phyloP scores from a whole-genome alignment of 1,284 basidiomycete genomes.

The Earliella scabrosa region DNA sequence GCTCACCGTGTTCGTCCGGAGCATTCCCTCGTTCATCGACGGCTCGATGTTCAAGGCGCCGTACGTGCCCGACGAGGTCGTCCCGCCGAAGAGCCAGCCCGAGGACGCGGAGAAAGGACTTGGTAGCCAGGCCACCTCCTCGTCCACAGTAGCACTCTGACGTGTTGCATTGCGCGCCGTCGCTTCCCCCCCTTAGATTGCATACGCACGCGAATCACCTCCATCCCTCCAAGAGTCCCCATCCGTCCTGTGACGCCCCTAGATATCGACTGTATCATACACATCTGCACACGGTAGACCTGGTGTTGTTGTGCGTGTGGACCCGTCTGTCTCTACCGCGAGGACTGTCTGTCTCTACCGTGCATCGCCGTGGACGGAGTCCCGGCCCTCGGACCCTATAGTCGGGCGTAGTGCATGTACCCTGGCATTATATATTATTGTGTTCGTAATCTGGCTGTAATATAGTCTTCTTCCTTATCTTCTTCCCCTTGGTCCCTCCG shows the following conservation, averaged over 20 bases:
- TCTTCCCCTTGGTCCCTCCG: too few species aligned
- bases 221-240: constrained; percentile 1
- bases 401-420: not conserved
- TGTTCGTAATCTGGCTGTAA: constrained; percentile 4
- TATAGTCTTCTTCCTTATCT: too few species aligned
- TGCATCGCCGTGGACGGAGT: constrained; percentile 21
- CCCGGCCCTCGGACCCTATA: constrained; percentile 24
- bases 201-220: not conserved
- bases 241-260: constrained; percentile 1
- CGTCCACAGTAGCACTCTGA: constrained; percentile 17
- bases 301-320: constrained; percentile 5
- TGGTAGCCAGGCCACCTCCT: constrained; percentile 8
- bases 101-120: constrained; percentile 24
- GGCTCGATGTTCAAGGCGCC: constrained; percentile 51
- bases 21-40: constrained; percentile 45
- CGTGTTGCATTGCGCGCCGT: not conserved
- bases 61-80: constrained; percentile 32
- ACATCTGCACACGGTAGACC: constrained; percentile 14
- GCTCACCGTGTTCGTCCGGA: constrained; percentile 44
- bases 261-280: constrained; percentile 21
- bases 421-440: constrained; percentile 2
- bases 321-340: constrained; percentile 1
- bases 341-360: constrained; percentile 1
- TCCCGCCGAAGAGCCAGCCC: not conserved
- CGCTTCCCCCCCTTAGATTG: not conserved